These are phyloP conservation scores for Volvox africanus DNA, from an alignment of 139 green algal genomes.

Conservation along the genomic window DNA sequence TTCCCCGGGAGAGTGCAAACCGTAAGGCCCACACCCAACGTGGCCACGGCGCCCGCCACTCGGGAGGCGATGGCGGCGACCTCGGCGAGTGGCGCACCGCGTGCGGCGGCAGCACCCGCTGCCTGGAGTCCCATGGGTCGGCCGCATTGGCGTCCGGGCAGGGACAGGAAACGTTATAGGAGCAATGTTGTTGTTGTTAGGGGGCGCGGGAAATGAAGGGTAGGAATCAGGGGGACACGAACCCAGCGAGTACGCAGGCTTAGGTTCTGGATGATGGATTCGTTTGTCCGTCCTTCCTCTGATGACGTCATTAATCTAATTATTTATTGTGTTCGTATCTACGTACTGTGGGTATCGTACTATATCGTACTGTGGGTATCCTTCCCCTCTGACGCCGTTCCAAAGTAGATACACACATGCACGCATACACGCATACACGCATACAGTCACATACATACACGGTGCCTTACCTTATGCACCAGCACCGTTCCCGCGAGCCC, in stretches of 20 bases:
- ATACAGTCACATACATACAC: too few species aligned
- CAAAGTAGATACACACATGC: too few species aligned
- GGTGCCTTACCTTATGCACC: conserved; percentile 85
- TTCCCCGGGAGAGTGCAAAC: conserved; percentile 81
- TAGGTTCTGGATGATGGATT: too few species aligned
- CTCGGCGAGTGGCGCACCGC: conserved; percentile 65
- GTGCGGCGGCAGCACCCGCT: conserved; percentile 82
- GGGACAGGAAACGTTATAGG: neutral
- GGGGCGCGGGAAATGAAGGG: neutral
- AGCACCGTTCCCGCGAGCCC: conserved; percentile 91
- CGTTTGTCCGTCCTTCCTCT: too few species aligned
- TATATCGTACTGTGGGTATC: too few species aligned
- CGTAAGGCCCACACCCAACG: conserved; percentile 78
- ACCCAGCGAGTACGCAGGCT: too few species aligned
- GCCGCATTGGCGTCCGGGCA: neutral
- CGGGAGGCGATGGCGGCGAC: conserved; percentile 66
- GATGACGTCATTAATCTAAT: too few species aligned
- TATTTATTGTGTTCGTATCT: too few species aligned
- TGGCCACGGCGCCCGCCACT: conserved; percentile 64
- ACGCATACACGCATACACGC: too few species aligned
- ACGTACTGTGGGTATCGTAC: too few species aligned
- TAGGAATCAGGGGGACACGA: neutral
- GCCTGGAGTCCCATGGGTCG: conserved; percentile 59
- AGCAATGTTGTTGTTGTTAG: neutral
- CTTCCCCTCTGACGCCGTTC: too few species aligned